phyloP scores from a whole-genome alignment of 108 stramenopile genomes.

The Cyclotella distinguenda region DNA sequence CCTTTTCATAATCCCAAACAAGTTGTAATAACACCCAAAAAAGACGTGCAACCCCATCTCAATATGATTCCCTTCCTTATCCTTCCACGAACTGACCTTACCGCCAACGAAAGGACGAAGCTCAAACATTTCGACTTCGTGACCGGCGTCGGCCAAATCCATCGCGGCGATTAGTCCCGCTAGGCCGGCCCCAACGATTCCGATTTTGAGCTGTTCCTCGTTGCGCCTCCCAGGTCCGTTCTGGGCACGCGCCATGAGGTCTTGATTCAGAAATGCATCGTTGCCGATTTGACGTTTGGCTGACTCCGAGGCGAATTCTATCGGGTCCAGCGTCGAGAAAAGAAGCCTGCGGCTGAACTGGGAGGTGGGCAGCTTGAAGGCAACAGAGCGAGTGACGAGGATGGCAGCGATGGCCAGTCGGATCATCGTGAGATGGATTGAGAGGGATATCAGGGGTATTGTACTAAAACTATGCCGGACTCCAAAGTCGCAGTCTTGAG shows the following conservation, averaged over 20 bases:
- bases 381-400: slow-evolving; percentile 6
- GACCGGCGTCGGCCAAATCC: slow-evolving; percentile 95
- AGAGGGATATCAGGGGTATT: too few species aligned
- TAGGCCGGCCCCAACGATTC: slow-evolving; percentile 92
- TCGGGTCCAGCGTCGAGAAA: slow-evolving; percentile 3
- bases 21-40: slow-evolving; percentile 98
- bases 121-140: slow-evolving; percentile 95
- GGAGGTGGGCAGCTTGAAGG: slow-evolving; percentile 29
- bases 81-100: slow-evolving; percentile 92
- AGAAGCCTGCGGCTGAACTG: neutral
- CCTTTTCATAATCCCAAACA: slow-evolving; percentile 98
- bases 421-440: slow-evolving; percentile 17
- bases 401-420: slow-evolving; percentile 19
- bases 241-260: slow-evolving; percentile 85
- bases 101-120: slow-evolving; percentile 91
- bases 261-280: slow-evolving; percentile 81
- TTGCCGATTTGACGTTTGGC: slow-evolving; percentile 85
- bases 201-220: slow-evolving; percentile 81
- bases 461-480: too few species aligned
- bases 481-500: too few species aligned
- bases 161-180: slow-evolving; percentile 95
- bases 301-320: slow-evolving; percentile 71
- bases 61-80: slow-evolving; percentile 97
- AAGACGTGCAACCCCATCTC: slow-evolving; percentile 98
- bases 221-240: slow-evolving; percentile 85